These are phyloP conservation scores for Noccaea bulbosa DNA, from an alignment of 345 rosid species.

Conservation along the genomic window DNA sequence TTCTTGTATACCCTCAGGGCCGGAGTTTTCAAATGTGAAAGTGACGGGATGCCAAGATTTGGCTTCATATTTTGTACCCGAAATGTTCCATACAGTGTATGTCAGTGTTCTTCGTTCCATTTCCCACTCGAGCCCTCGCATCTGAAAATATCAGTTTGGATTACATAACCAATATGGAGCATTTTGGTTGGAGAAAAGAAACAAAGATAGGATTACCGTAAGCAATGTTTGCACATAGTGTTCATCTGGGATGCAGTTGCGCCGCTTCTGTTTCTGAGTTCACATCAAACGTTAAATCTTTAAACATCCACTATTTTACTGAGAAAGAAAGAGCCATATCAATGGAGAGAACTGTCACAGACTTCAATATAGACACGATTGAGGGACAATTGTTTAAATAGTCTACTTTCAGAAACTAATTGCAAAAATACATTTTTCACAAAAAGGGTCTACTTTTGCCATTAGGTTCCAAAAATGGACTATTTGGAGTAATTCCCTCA, in stretches of 20 bases:
- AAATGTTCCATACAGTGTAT: conserved; percentile 78
- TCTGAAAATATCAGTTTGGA: conserved; percentile 45
- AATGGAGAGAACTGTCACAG: conserved; percentile 6
- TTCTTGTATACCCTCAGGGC: conserved; percentile 58
- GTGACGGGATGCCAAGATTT: conserved; percentile 93
- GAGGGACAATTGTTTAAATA: no score
- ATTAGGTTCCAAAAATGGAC: no score
- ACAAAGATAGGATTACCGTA: conserved; percentile 52
- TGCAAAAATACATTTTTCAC: no score
- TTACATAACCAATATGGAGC: neutral
- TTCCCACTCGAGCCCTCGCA: conserved; percentile 75
- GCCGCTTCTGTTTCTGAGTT: conserved; percentile 59
- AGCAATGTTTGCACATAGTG: conserved; percentile 81
- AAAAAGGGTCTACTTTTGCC: no score
- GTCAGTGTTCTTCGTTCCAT: conserved; percentile 88
- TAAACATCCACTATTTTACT: neutral
- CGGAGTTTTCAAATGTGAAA: conserved; percentile 60
- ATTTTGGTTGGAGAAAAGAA: conserved; percentile 22
- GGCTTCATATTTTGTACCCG: conserved; percentile 60
- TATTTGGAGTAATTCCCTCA: no score
- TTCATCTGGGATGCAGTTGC: conserved; percentile 87
- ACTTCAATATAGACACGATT: neutral
- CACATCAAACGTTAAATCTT: conserved; percentile 23
- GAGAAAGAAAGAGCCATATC: conserved; percentile 9
- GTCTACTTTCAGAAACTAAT: no score